A percentile compares a stretch with the other conserved stretches of the same genome.
Evolutionary conservation across 306 rosid genomes (phyloP).

Genomic region (Dicorynia guianensis): DNA sequence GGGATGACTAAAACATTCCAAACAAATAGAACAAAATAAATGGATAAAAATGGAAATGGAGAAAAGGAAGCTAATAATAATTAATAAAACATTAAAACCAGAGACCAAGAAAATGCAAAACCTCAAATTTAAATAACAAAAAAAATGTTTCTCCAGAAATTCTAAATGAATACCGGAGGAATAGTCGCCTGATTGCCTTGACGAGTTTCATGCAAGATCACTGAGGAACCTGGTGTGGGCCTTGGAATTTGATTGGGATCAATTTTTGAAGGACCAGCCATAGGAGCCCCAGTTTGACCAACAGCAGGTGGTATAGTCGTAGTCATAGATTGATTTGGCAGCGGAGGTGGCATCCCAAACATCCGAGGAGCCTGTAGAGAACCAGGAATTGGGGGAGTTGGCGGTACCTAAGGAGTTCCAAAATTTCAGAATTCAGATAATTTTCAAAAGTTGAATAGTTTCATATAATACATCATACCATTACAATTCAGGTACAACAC

Average conservation of each 20-base stretch:
- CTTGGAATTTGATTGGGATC: constrained; percentile 99
- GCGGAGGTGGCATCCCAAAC: constrained; percentile 91
- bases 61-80: constrained; percentile 26
- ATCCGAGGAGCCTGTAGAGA: constrained; percentile 75
- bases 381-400: constrained; percentile 74
- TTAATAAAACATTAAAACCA: constrained; percentile 26
- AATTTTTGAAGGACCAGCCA: constrained; percentile 85
- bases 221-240: constrained; percentile 84
- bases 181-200: constrained; percentile 89
- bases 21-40: constrained; percentile 2
- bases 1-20: constrained; percentile 14
- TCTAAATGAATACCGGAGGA: constrained; percentile 80
- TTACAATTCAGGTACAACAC: background rate
- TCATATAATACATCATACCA: constrained; percentile 25
- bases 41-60: constrained; percentile 2
- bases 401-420: constrained; percentile 59
- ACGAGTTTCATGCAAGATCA: constrained; percentile 86
- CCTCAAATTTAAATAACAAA: background rate
- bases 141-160: constrained; percentile 13
- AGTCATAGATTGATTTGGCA: constrained; percentile 93
- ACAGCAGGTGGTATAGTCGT: constrained; percentile 77
- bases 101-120: constrained; percentile 38
- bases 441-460: constrained; percentile 31
- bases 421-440: constrained; percentile 38
- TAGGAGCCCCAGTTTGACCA: constrained; percentile 90